Conservation (phyloP, 257 asterid genomes). For the Anisodus tanguticus region DNA sequence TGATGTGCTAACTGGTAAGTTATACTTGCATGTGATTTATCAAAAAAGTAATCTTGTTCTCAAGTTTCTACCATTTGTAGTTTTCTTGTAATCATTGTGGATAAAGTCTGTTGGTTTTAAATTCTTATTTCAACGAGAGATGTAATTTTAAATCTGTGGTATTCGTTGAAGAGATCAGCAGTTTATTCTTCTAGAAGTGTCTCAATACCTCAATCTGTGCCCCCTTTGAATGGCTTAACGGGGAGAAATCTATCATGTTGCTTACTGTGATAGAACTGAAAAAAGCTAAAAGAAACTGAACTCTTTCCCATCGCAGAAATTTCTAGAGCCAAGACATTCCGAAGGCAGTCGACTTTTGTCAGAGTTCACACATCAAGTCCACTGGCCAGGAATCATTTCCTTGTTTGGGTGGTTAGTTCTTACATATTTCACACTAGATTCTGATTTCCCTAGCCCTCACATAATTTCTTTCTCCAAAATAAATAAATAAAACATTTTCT, state of each 20-base stretch:
- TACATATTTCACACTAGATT: neutral
- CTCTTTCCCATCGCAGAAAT: slow-evolving; percentile 51
- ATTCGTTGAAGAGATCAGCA: neutral
- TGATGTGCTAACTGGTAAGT: slow-evolving; percentile 69
- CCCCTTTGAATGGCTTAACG: neutral
- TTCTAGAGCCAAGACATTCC: slow-evolving; percentile 75
- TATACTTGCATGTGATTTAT: slow-evolving; percentile 23
- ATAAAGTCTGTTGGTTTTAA: neutral
- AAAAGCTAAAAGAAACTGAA: slow-evolving; percentile 7
- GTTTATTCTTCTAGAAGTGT: neutral
- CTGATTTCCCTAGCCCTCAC: slow-evolving; percentile 11
- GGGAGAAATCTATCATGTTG: neutral
- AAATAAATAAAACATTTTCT: neutral
- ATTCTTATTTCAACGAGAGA: neutral
- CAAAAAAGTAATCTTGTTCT: neutral
- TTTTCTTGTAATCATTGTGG: slow-evolving; percentile 9
- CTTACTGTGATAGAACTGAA: neutral
- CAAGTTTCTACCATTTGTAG: neutral
- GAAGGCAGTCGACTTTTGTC: slow-evolving; percentile 85
- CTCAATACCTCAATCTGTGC: neutral
- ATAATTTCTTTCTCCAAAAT: neutral
- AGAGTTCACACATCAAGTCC: slow-evolving; percentile 83
- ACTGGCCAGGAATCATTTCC: slow-evolving; percentile 61
- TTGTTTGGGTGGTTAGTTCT: slow-evolving; percentile 83
- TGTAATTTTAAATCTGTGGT: neutral